Evolutionary conservation across 1,139 yeast species (phyloP).

Genomic region (Yamadazyma diddensiae): DNA sequence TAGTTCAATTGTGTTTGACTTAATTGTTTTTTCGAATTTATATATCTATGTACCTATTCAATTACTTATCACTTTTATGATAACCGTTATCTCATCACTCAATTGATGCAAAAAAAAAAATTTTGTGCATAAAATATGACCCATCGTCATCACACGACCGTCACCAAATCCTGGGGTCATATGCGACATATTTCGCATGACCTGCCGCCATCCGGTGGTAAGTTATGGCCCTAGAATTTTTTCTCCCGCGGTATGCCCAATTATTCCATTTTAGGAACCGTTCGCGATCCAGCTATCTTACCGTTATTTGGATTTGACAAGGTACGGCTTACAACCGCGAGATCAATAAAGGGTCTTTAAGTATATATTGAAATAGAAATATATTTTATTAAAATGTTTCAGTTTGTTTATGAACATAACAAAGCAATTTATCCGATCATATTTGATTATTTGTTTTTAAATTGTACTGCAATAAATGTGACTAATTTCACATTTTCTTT

Average conservation of each 20-base stretch:
- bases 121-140: conserved; percentile 6
- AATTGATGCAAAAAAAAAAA: conserved; percentile 6
- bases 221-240: no score
- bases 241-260: conserved; percentile 1
- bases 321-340: no score
- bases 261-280: no score
- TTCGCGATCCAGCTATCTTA: no score
- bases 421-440: no score
- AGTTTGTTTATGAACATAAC: no score
- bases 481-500: conserved; percentile 1
- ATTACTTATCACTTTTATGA: no score
- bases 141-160: conserved; percentile 3
- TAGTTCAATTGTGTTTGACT: background rate
- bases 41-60: background rate
- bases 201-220: no score
- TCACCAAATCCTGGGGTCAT: conserved; percentile 8
- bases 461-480: background rate
- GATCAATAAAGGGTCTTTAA: no score
- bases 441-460: background rate
- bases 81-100: conserved; percentile 7
- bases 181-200: background rate
- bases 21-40: background rate
- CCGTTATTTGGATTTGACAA: no score
- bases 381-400: no score
- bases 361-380: no score